A percentile compares a stretch with the other conserved stretches of the same genome.
Conservation (phyloP, 73 alveolate species). For the Stentor roeselii region DNA sequence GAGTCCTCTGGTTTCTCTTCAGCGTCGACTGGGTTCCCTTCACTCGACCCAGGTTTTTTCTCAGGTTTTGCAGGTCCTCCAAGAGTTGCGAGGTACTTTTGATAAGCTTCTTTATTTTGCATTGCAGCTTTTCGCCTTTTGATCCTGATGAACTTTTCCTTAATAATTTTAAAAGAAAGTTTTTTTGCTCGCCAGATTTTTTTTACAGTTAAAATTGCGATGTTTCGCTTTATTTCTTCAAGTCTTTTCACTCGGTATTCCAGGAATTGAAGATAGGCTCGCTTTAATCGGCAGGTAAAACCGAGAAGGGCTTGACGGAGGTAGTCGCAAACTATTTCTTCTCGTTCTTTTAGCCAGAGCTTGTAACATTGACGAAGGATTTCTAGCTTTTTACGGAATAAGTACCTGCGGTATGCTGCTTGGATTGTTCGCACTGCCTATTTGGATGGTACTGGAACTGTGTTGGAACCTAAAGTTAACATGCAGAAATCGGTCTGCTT, state of each 20-base stretch:
- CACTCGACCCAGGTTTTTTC: not conserved
- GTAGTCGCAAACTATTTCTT: not conserved
- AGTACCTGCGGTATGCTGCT: not conserved
- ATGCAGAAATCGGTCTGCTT: constrained; percentile 9
- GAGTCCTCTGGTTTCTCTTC: not conserved
- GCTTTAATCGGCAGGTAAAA: not conserved
- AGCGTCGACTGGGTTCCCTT: not conserved
- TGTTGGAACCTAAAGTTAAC: not conserved
- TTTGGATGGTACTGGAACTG: not conserved
- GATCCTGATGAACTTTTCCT: not conserved
- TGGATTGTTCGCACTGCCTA: constrained; percentile 6
- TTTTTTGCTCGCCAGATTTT: not conserved
- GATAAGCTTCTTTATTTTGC: constrained; percentile 20
- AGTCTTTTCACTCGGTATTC: not conserved
- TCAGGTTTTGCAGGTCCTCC: not conserved
- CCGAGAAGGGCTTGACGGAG: not conserved
- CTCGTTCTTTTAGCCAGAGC: not conserved
- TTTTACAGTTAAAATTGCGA: constrained; percentile 1
- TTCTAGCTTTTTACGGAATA: not conserved
- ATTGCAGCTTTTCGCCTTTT: constrained; percentile 8
- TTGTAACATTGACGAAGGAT: not conserved
- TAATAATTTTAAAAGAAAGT: not conserved
- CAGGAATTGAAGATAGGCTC: not conserved
- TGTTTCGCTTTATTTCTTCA: not conserved
- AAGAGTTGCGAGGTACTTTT: not conserved